phyloP scores from a whole-genome alignment of 2,329 filamentous ascomycete genomes.

The Calonectria fujianensis region DNA sequence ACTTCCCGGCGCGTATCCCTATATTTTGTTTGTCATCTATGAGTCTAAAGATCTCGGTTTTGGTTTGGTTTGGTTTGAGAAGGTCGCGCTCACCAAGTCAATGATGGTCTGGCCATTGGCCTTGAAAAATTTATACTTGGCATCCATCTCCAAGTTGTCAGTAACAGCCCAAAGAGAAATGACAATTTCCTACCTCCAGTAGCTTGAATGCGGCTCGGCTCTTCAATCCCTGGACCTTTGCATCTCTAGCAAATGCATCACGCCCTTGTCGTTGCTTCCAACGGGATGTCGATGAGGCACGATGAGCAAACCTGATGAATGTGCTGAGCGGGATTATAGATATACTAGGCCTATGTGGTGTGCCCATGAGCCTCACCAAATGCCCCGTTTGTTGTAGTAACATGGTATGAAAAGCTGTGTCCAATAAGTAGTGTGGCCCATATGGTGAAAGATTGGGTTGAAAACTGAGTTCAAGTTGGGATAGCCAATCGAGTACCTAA shows the following conservation, averaged over 20 bases:
- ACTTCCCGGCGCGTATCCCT: constrained; percentile 86
- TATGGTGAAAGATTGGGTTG: background rate
- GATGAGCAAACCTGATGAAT: background rate
- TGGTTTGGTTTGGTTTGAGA: background rate
- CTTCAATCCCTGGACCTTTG: constrained; percentile 87
- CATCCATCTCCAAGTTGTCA: constrained; percentile 79
- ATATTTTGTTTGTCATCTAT: constrained; percentile 23
- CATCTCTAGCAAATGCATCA: constrained; percentile 84
- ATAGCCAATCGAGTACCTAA: background rate
- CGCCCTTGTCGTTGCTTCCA: constrained; percentile 88
- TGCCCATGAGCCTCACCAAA: constrained; percentile 19
- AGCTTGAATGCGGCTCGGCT: constrained; percentile 96
- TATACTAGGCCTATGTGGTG: background rate
- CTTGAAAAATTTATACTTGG: constrained; percentile 86
- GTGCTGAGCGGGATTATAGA: background rate
- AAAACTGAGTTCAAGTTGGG: background rate
- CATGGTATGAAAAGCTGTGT: background rate
- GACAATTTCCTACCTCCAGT: constrained; percentile 76
- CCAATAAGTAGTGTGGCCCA: background rate
- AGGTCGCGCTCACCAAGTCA: constrained; percentile 79
- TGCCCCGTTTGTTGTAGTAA: constrained; percentile 7
- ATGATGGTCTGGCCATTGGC: constrained; percentile 86
- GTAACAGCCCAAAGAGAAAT: background rate
- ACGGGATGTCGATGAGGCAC: constrained; percentile 78
- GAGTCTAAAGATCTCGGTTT: constrained; percentile 31